phyloP scores from a whole-genome alignment of 306 rosid genomes.

The Pueraria montana region DNA sequence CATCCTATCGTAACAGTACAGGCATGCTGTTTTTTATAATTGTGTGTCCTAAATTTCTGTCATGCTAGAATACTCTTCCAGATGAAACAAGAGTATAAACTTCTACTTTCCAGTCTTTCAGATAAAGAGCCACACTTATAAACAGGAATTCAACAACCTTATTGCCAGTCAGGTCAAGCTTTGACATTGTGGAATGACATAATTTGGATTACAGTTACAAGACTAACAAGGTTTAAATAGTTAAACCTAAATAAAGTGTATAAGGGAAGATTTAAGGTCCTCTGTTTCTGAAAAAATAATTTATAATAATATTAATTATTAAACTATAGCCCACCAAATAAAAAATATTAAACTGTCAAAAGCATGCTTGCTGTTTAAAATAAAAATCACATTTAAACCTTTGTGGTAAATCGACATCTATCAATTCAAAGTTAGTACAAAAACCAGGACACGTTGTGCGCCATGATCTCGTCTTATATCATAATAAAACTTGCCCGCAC shows the following conservation, averaged over 20 bases:
- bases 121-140: neutral
- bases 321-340: neutral
- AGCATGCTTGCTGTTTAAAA: neutral
- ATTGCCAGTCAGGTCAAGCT: neutral
- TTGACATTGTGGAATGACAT: neutral
- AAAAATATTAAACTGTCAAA: neutral
- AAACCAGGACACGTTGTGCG: neutral
- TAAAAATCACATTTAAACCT: neutral
- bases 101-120: neutral
- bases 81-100: slow-evolving; percentile 11
- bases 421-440: neutral
- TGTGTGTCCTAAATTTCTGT: neutral
- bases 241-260: neutral
- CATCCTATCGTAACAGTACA: neutral
- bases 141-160: neutral
- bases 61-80: neutral
- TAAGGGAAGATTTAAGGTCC: neutral
- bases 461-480: neutral
- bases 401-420: neutral
- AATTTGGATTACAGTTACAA: neutral
- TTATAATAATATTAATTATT: neutral
- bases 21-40: neutral
- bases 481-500: neutral
- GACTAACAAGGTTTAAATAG: neutral
- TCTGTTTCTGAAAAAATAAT: neutral